Evolutionary conservation across 2,329 filamentous ascomycete genomes (phyloP).

Genomic region (Fusarium coicis): DNA sequence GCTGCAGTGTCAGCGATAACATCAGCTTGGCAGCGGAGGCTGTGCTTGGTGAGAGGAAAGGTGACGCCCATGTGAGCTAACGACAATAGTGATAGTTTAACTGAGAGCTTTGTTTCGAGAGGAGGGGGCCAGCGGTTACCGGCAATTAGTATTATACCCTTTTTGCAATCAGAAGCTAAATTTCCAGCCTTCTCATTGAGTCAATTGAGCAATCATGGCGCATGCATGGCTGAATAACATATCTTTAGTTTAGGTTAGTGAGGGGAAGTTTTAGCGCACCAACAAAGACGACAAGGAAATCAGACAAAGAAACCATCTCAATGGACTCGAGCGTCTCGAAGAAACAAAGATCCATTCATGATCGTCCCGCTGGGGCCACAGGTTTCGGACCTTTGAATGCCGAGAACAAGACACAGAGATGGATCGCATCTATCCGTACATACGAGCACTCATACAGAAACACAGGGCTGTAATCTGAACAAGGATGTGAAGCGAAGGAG

Average conservation of each 20-base stretch:
- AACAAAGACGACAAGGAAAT: conserved; percentile 1
- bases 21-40: conserved; percentile 43
- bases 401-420: conserved; percentile 10
- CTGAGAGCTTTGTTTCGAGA: conserved; percentile 42
- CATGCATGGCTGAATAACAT: conserved; percentile 11
- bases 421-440: neutral
- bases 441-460: neutral
- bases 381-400: conserved; percentile 23
- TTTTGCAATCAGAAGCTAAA: conserved; percentile 15
- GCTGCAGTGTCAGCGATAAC: conserved; percentile 41
- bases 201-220: conserved; percentile 21
- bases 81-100: conserved; percentile 20
- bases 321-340: conserved; percentile 7
- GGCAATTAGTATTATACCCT: conserved; percentile 26
- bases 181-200: conserved; percentile 12
- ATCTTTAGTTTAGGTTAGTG: conserved; percentile 1
- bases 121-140: conserved; percentile 38
- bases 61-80: conserved; percentile 11
- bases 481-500: conserved; percentile 27
- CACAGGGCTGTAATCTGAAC: conserved; percentile 11
- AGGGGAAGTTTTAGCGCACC: neutral
- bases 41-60: conserved; percentile 27
- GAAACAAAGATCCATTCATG: conserved; percentile 18
- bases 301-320: conserved; percentile 14
- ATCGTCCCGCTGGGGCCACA: conserved; percentile 17